These are phyloP conservation scores for Verticillium zaregamsianum DNA, from an alignment of 2,329 filamentous ascomycete species.

Conservation along the genomic window DNA sequence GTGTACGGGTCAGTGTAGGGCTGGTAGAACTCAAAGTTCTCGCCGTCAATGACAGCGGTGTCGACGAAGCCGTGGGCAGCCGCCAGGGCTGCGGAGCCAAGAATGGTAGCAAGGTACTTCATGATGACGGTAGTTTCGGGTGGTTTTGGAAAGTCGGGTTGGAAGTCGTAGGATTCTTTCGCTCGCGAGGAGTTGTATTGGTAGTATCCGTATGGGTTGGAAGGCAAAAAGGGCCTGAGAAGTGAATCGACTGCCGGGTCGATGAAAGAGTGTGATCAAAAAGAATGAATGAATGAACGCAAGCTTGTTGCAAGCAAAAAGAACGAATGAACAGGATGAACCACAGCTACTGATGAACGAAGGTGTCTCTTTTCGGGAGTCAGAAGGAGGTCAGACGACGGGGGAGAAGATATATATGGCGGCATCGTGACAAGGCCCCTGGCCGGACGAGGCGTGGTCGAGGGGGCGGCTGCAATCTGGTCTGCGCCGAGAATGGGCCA, in stretches of 20 bases:
- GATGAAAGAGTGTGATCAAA: constrained; percentile 3
- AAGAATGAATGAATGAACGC: constrained; percentile 1
- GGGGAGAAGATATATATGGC: constrained; percentile 1
- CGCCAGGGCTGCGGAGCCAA: constrained; percentile 33
- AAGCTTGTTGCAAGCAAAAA: background rate
- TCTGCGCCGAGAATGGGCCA: background rate
- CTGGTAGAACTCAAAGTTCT: constrained; percentile 26
- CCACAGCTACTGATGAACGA: constrained; percentile 4
- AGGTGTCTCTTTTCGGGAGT: background rate
- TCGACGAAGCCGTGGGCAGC: constrained; percentile 46
- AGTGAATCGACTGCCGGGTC: constrained; percentile 2
- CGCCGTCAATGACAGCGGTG: constrained; percentile 36
- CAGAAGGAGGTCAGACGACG: background rate
- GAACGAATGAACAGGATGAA: constrained; percentile 5
- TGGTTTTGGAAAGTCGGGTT: background rate
- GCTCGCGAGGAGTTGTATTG: background rate
- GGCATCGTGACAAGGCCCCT: constrained; percentile 1
- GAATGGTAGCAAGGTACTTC: constrained; percentile 14
- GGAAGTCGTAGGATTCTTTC: background rate
- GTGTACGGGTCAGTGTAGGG: constrained; percentile 40
- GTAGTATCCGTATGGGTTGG: background rate
- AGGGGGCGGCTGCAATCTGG: background rate
- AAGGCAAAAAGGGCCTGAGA: background rate
- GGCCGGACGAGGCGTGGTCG: background rate
- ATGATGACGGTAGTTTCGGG: constrained; percentile 5